Conservation (phyloP, 2,329 filamentous ascomycete genomes). For the Diplocarpon mali region DNA sequence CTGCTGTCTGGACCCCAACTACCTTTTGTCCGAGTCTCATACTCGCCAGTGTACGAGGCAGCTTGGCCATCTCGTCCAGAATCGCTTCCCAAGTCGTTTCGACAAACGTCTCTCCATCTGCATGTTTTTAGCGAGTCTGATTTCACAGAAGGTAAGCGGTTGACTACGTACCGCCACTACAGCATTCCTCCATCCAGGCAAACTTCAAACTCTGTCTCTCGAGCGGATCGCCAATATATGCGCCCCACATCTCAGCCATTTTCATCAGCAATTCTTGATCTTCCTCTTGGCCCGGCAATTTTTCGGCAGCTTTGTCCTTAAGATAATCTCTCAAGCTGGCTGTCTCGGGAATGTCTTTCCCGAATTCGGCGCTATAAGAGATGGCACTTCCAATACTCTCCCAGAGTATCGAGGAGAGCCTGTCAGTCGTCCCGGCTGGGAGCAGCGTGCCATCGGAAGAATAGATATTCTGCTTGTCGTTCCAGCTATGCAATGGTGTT, state of each 20-base stretch:
- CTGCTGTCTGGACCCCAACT: slow-evolving; percentile 9
- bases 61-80: slow-evolving; percentile 6
- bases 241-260: slow-evolving; percentile 36
- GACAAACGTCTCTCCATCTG: slow-evolving; percentile 14
- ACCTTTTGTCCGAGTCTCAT: no score
- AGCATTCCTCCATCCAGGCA: slow-evolving; percentile 46
- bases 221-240: slow-evolving; percentile 40
- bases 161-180: slow-evolving; percentile 34
- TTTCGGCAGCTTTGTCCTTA: slow-evolving; percentile 35
- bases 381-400: slow-evolving; percentile 41
- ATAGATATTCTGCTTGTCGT: slow-evolving; percentile 35
- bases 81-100: slow-evolving; percentile 13
- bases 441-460: slow-evolving; percentile 31
- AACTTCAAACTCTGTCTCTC: slow-evolving; percentile 42
- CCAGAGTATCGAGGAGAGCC: slow-evolving; percentile 35
- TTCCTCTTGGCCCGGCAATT: slow-evolving; percentile 29
- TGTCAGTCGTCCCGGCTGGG: slow-evolving; percentile 19
- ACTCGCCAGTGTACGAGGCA: no score
- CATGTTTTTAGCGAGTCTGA: background rate
- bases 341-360: slow-evolving; percentile 35
- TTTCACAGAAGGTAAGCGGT: no score
- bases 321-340: slow-evolving; percentile 43
- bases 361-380: slow-evolving; percentile 38
- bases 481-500: slow-evolving; percentile 36
- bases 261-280: slow-evolving; percentile 29